Base-by-base conservation (phyloP, 768 basidiomycete species). In the Grammothele lineata region DNA sequence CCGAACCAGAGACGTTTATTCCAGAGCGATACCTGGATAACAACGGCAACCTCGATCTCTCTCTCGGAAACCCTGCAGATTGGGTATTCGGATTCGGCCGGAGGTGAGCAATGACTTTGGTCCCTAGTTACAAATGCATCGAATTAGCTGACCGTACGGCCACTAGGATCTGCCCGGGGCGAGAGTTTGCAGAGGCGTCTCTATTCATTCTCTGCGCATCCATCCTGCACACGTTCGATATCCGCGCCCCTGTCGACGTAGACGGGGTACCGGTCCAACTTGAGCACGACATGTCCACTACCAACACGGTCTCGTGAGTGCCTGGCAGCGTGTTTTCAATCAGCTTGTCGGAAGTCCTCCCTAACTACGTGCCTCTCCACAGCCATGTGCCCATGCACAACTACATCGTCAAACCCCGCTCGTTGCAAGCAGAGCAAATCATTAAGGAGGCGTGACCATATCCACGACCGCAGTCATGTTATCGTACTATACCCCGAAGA, bases 1-100 rank as follows among this genome's bases (percentile, higher is more conserved):
- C 47, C 1, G 47, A 48, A 15, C 47, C 47, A 14, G 47, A 48
- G 22, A 24, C 7, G 5, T 48, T 48, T 40, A 34, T 18, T 8
- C 47, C 47, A 2, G 47, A 48, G 25, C 39, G 47, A 3, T 48
- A 42, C 30, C 37, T 47, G n/a, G 26, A 40, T 9, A 33, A 44
- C n/a, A 18, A 40, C 5, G 42, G 35, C 9, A n/a, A 25, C 17
- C 34, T 36, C 6, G 26, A 45, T 18, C 37, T 27, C 11, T 18
- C 18, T 2, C 25, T 34, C n/a, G 37, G 24, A 23, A 42, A 53
- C 37, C 46, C 51, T 0, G 7, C 33, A 3, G 34, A 11, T 9
- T 36, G 51, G 8, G 42, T 27, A 6, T 53, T 53, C 21, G 51
- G 51, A 1, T 47, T 44, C 22, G 51, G 51, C 1, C 5, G 51